A percentile compares a stretch with the other conserved stretches of the same genome.
Evolutionary conservation across 495 filamentous ascomycete genomes (phyloP).

Genomic region (Daldinia bambusicola): DNA sequence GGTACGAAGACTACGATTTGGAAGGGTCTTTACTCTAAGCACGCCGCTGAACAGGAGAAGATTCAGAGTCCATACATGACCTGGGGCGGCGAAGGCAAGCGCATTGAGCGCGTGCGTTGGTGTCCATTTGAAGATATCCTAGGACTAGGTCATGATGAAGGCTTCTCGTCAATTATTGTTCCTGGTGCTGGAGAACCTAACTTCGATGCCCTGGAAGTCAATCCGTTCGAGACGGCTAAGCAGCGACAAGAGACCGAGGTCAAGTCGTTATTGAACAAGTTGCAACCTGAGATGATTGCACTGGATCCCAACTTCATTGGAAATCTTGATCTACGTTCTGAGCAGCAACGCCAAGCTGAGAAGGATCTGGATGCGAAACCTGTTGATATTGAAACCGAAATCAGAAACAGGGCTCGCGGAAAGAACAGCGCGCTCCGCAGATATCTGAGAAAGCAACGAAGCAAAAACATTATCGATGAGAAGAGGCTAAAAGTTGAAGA

Average conservation of each 20-base stretch:
- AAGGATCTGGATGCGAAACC: constrained; percentile 78
- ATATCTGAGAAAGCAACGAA: constrained; percentile 87
- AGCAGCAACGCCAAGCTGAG: constrained; percentile 76
- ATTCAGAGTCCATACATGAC: constrained; percentile 90
- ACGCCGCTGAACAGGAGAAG: constrained; percentile 73
- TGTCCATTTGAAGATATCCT: constrained; percentile 95
- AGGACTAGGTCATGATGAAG: constrained; percentile 82
- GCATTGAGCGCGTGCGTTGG: constrained; percentile 84
- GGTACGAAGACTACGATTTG: constrained; percentile 89
- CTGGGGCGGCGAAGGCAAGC: constrained; percentile 87
- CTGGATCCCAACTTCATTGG: constrained; percentile 91
- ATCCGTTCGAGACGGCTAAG: constrained; percentile 95
- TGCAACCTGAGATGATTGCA: constrained; percentile 97
- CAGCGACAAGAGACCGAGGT: constrained; percentile 96
- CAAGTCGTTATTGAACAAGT: constrained; percentile 85
- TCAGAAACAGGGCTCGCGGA: constrained; percentile 79
- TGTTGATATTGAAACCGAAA: constrained; percentile 75
- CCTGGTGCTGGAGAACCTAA: constrained; percentile 96
- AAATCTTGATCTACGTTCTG: constrained; percentile 79
- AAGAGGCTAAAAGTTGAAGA: constrained; percentile 69
- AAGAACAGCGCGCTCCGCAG: constrained; percentile 90
- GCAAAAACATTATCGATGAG: constrained; percentile 89
- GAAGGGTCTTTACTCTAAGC: constrained; percentile 84
- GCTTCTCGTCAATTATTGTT: constrained; percentile 88
- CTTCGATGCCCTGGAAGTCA: constrained; percentile 91